phyloP scores from a whole-genome alignment of 2,329 filamentous ascomycete species.

The Neonectria neomacrospora region DNA sequence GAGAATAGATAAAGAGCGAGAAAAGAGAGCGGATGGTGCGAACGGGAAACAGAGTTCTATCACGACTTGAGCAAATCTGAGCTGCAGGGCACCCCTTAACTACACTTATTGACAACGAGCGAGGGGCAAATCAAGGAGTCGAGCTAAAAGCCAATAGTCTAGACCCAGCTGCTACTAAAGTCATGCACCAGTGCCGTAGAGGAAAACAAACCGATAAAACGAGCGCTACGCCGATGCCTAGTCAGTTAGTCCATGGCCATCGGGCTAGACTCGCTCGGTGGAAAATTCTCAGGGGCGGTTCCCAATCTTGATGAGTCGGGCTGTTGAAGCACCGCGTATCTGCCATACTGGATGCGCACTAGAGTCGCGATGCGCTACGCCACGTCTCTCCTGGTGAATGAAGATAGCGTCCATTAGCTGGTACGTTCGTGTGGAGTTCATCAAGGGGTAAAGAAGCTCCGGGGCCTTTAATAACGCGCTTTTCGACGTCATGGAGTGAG shows the following conservation, averaged over 20 bases:
- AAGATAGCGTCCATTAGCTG: not conserved
- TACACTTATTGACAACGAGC: not conserved
- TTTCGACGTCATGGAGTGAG: not conserved
- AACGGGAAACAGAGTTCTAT: not conserved
- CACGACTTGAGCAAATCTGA: not conserved
- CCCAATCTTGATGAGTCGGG: not conserved
- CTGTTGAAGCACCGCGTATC: not conserved
- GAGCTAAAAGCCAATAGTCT: not conserved
- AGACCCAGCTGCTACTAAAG: not conserved
- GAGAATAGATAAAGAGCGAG: not conserved
- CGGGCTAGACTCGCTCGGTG: not conserved
- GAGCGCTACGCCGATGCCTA: not conserved
- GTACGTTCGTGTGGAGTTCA: not conserved
- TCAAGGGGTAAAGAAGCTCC: slow-evolving; percentile 6
- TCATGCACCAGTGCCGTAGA: not conserved
- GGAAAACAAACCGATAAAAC: not conserved
- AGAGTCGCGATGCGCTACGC: not conserved
- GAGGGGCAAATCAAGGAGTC: not conserved
- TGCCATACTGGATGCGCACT: slow-evolving; percentile 4
- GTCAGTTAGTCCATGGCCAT: not conserved
- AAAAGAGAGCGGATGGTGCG: not conserved
- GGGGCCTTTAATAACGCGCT: not conserved
- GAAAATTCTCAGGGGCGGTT: not conserved
- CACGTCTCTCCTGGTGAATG: not conserved
- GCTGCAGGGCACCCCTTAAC: not conserved